Evolutionary conservation across 495 filamentous ascomycete genomes (phyloP).

Genomic region (Hypoxylon cercidicola): DNA sequence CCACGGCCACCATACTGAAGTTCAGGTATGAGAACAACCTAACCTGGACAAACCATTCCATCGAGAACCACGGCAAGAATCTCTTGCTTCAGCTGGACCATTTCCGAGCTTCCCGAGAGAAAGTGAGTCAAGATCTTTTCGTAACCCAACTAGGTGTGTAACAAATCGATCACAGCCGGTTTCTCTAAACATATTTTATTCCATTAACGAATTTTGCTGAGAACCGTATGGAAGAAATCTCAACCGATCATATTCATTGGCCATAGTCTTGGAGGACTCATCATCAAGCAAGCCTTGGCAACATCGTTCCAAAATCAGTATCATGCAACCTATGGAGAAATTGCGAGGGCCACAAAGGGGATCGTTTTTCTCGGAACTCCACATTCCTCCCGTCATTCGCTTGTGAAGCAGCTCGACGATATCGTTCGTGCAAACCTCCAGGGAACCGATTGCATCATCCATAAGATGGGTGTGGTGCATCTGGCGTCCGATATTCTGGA

Average conservation of each 20-base stretch:
- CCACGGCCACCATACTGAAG: background rate
- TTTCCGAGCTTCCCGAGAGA: background rate
- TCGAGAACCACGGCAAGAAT: constrained; percentile 7
- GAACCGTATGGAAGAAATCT: background rate
- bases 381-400: background rate
- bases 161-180: no score
- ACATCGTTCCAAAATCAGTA: background rate
- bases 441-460: background rate
- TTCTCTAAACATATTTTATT: background rate
- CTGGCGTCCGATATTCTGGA: background rate
- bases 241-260: background rate
- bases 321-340: background rate
- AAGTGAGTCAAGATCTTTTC: background rate
- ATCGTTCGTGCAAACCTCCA: background rate
- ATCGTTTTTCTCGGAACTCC: constrained; percentile 1
- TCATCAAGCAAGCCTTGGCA: background rate
- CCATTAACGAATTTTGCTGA: background rate
- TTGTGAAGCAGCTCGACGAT: background rate
- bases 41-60: background rate
- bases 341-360: background rate
- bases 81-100: constrained; percentile 2
- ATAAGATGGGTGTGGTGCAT: background rate
- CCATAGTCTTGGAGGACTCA: background rate
- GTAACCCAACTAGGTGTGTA: background rate
- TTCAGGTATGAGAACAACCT: background rate